Evolutionary conservation across 345 rosid genomes (phyloP), one percentile per base, ranked within the genome.

Genomic region (Laguncularia racemosa): DNA sequence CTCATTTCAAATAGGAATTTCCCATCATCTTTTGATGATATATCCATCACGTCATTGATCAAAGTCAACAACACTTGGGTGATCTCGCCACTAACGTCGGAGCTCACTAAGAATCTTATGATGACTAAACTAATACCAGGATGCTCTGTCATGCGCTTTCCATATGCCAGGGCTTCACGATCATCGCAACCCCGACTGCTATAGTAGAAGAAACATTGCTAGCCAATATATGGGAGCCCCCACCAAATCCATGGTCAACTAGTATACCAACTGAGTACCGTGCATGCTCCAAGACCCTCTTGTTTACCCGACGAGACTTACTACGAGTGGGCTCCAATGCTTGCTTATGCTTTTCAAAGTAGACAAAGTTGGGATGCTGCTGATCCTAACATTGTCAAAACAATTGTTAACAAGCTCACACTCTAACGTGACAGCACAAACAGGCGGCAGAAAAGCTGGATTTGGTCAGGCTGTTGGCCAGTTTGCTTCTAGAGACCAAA

Each of bases 41-140:
- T 89, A 58, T 86, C 96, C 60, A 83, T 86, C 57, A 78, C 89
- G 17, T 92, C 97, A 49, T 82, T 81, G 65, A 89, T 81, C 70
- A 89, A 33, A 55, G 88, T 80, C 1, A 97, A 86, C 21, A 92
- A 88, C 14, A 92, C 96, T 12, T 52, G 23, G 23, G 49, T 26
- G 53, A 19, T 12, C 17, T 16, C 33, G 3, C 6, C 10, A 33
- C 9, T 7, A 33, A 33, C 40, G 7, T 33, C 48, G 1, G 18
- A 13, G 13, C 45, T 44, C 16, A 52, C 26, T 0, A 20, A 16
- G 18, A 75, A 61, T 12, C 47, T 64, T 15, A 70, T 8, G 1
- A 77, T 61, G 0, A 58, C 55, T 15, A 73, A 52, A 9, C 26
- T 55, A 26, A 67, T 50, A 1, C 49, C 57, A 2, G 68, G n/a